Percentiles rank a stretch among this genome's conserved stretches.
These are phyloP conservation scores for Akanthomyces dipterigenus DNA, from an alignment of 2,329 filamentous ascomycete genomes.

Conservation along the genomic window DNA sequence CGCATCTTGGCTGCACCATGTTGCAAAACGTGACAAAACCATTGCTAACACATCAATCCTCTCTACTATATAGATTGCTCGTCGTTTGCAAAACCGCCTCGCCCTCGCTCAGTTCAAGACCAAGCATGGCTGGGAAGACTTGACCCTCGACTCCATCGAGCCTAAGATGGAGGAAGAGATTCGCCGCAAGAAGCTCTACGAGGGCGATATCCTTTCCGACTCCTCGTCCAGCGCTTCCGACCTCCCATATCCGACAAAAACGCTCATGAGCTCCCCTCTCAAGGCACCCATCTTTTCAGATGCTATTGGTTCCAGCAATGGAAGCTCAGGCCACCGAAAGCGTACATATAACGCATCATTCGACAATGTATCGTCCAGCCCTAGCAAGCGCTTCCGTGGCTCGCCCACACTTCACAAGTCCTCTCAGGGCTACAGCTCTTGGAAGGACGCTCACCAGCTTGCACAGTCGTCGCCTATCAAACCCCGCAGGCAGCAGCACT, in stretches of 20 bases:
- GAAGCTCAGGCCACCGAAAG: constrained; percentile 59
- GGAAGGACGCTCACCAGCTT: constrained; percentile 71
- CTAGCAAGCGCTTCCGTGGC: constrained; percentile 61
- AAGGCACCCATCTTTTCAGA: constrained; percentile 81
- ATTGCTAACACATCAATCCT: not conserved
- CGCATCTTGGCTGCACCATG: constrained; percentile 2
- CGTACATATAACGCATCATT: constrained; percentile 56
- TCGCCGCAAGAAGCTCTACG: constrained; percentile 61
- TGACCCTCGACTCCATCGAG: constrained; percentile 80
- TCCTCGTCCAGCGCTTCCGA: constrained; percentile 81
- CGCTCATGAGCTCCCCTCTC: constrained; percentile 77
- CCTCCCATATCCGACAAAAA: constrained; percentile 58
- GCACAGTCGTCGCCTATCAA: constrained; percentile 84
- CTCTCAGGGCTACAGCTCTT: constrained; percentile 50
- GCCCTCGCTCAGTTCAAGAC: constrained; percentile 97
- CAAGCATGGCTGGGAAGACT: constrained; percentile 88
- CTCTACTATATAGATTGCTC: constrained; percentile 64
- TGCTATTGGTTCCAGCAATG: constrained; percentile 64
- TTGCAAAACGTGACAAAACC: not conserved
- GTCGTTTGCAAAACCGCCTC: constrained; percentile 86
- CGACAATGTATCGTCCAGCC: constrained; percentile 48
- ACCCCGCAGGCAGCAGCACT: constrained; percentile 65
- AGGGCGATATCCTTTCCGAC: constrained; percentile 74
- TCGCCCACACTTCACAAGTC: constrained; percentile 56
- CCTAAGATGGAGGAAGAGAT: constrained; percentile 75